A percentile compares a stretch with the other conserved stretches of the same genome.
Evolutionary conservation across 768 basidiomycete species (phyloP).

Genomic region (Rhodotorula paludigena): DNA sequence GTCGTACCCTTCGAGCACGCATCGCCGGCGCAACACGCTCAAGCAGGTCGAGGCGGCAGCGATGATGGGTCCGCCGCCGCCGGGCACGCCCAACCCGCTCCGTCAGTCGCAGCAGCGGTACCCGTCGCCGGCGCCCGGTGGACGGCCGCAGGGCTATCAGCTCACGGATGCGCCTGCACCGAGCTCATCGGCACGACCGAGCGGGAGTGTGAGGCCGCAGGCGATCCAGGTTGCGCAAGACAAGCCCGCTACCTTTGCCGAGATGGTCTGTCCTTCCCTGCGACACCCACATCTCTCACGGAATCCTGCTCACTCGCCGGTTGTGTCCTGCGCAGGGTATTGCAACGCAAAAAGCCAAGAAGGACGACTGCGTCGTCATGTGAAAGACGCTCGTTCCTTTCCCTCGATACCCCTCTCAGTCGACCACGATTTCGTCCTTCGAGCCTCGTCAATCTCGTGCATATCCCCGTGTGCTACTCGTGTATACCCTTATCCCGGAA

Average conservation of each 20-base stretch:
- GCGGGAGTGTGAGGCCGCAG: background rate
- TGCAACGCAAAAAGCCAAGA: conserved; percentile 34
- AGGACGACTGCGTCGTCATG: conserved; percentile 30
- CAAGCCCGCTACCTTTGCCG: conserved; percentile 33
- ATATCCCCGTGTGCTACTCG: no score
- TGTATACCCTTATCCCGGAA: no score
- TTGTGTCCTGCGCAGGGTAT: conserved; percentile 19
- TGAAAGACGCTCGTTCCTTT: background rate
- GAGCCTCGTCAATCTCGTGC: background rate
- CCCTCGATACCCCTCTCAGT: background rate
- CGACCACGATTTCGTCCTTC: background rate
- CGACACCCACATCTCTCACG: background rate
- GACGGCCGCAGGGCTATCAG: conserved; percentile 13
- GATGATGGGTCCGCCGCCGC: conserved; percentile 18
- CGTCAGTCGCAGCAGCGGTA: conserved; percentile 2
- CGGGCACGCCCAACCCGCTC: conserved; percentile 8
- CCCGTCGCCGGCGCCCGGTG: conserved; percentile 5
- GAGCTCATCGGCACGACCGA: background rate
- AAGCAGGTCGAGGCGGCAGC: conserved; percentile 40
- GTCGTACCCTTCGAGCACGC: conserved; percentile 12
- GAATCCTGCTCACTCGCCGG: background rate
- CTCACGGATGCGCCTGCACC: conserved; percentile 14
- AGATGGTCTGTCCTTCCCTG: conserved; percentile 21
- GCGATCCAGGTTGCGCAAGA: conserved; percentile 9
- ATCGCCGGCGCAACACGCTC: conserved; percentile 34